These are phyloP conservation scores for Zygosaccharomyces rouxii DNA, from an alignment of 805 yeast genomes.

Conservation along the genomic window DNA sequence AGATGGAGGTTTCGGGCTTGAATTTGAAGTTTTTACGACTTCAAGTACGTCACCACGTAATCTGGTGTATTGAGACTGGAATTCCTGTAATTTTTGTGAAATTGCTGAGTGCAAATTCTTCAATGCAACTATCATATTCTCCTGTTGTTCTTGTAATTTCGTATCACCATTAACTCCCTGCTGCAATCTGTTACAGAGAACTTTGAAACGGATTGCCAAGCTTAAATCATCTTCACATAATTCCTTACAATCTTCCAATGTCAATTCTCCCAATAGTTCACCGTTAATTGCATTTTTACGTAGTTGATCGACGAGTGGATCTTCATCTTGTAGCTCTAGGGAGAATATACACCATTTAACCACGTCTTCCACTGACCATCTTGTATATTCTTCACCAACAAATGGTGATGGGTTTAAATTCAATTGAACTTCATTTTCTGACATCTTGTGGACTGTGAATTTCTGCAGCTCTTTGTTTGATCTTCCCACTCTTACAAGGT, in stretches of 20 bases:
- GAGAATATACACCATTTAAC: conserved; percentile 24
- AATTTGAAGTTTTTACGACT: conserved; percentile 21
- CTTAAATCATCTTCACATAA: conserved; percentile 56
- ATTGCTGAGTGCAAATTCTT: conserved; percentile 26
- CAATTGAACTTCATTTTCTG: conserved; percentile 4
- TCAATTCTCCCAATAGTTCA: conserved; percentile 61
- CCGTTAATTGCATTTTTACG: conserved; percentile 41
- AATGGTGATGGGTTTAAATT: conserved; percentile 6
- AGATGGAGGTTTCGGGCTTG: conserved; percentile 10
- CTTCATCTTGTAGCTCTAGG: conserved; percentile 16
- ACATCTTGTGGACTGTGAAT: neutral
- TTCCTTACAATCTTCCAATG: conserved; percentile 67
- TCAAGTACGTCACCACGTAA: conserved; percentile 32
- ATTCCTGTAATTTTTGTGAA: conserved; percentile 29
- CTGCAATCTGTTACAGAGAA: conserved; percentile 50
- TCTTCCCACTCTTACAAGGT: neutral
- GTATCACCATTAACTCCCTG: conserved; percentile 12
- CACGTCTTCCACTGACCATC: conserved; percentile 29
- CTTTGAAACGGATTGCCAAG: conserved; percentile 56
- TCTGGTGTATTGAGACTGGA: conserved; percentile 30
- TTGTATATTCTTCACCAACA: conserved; percentile 12
- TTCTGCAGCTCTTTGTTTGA: neutral
- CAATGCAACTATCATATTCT: conserved; percentile 31
- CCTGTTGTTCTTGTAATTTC: conserved; percentile 28
- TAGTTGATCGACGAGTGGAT: conserved; percentile 15